Base-by-base conservation (phyloP, 1,139 yeast species). In the Kazachstania sp. region DNA sequence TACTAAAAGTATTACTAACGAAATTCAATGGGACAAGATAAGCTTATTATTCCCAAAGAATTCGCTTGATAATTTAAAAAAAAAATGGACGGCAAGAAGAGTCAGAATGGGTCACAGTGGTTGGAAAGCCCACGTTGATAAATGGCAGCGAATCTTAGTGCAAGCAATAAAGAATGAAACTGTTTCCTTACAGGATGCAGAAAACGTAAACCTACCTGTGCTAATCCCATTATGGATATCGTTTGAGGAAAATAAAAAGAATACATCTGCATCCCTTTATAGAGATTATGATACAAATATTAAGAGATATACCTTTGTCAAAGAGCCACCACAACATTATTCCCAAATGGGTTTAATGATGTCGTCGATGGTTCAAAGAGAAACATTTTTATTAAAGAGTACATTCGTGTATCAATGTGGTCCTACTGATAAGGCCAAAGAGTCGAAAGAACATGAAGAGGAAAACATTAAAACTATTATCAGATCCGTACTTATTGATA, bases 281-380 rank as follows among this genome's bases (percentile, higher is more conserved):
- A 53, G 56, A 42, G 54, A 55, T 44, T 57, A 60, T 37, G 48
- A 54, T 2, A 57, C 55, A 31, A 64, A 64, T 47, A 55, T 46
- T 37, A 54, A 54, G 36, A 55, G 51, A 16, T 56, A 55, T 39
- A 59, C 64, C 4, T 50, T 62, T 13, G 56, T 58, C 1, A 52
- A 50, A 42, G 52, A 53, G 8, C 34, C 49, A 1, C 41, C 41
- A n/a, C 41, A 20, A n/a, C 32, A 40, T 8, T 48, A 48, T 4
- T 37, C 50, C 8, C 51, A 51, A 30, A 38, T 45, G n/a, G 55
- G 63, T 20, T 45, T 57, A n/a, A 59, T 61, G 12, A 59, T 60
- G 59, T 63, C 68, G 0, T 64, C 68, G 3, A 64, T 64, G 68
- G 56, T 63, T 32, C 67, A 64, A 46, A 53, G 66, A 31, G 66